Evolutionary conservation across 768 basidiomycete species (phyloP), one percentile per base, ranked within the genome.

Genomic region (Mycena venus): DNA sequence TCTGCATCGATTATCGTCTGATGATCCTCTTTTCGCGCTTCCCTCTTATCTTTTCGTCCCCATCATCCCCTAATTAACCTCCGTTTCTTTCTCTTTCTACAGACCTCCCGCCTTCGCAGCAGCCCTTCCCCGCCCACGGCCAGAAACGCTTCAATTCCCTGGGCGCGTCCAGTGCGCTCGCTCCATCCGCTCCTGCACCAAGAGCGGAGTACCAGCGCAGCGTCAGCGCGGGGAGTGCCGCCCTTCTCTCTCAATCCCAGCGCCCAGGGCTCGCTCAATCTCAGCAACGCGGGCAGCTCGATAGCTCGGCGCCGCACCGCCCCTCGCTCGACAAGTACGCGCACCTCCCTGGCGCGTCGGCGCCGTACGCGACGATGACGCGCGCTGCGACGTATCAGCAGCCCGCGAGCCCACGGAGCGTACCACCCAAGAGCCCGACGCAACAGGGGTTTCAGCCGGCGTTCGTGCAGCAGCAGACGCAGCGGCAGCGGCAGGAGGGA

Each of bases 61-160:
- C n/a, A n/a, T n/a, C n/a, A n/a, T n/a, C n/a, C 27, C 27, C 11
- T 29, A 55, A 6, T 25, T 14, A 34, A 9, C 19, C 36, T 40
- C 19, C 42, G 44, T 38, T 40, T 2, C 25, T 70, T 53, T 3
- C 77, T 42, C 47, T 25, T 60, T 58, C n/a, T 7, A 8, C 42
- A 72, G 70, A 70, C 42, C 64, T 68, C 19, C 74, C 55, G 38
- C 63, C 70, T 59, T 25, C 56, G 14, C 65, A 56, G 66, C 61
- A 77, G 68, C 70, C 72, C 21, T 74, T 71, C 74, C 70, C 75
- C n/a, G 27, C 81, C 1, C 88, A 90, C n/a, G 27, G 80, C 1
- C 88, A 90, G 14, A 81, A 86, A 1, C 89, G 93, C 7, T 93
- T 91, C 82, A 92, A 93, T 81, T 94, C 94, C 2, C 88, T 95